Base-by-base conservation (phyloP, 768 basidiomycete genomes). In the Suillus subaureus region DNA sequence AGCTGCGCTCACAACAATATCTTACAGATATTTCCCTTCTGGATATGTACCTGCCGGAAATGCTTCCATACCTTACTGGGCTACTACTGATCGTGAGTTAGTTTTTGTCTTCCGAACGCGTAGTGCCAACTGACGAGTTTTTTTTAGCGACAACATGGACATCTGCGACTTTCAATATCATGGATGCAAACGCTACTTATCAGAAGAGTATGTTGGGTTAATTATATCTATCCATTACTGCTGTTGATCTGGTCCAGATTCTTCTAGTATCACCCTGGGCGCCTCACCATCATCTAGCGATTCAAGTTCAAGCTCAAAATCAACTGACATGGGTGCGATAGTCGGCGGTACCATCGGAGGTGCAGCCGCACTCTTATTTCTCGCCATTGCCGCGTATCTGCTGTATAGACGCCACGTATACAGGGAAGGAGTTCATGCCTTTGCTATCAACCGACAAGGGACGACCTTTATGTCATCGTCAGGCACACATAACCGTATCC, bases 51-150 rank as follows among this genome's bases (percentile, higher is more conserved):
- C 83, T 9, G 71, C 76, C 1, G 56, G 67, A 7, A 74, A 71
- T 28, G 71, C 71, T 15, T 74, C 75, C 0, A 81, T 87, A 56
- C 86, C 86, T 31, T 77, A 67, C 61, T 87, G 84, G 80, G 84
- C 86, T 15, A 72, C 64, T 1, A 73, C 52, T n/a, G 47, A 85
- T 71, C 85, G 86, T 87, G 72, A 67, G 84, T 75, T 7, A 31
- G 43, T 8, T 21, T n/a, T 49, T 33, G 8, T 18, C 6, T 18
- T 35, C 39, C 39, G 13, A 28, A 28, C 18, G 0, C 31, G 40
- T 63, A 37, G 0, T 39, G 63, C 31, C 64, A 26, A 28, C 16
- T 26, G 11, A 58, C 23, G 11, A 40, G n/a, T 56, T 15, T 43
- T n/a, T 13, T 55, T 31, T 21, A 85, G 84, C 84, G 4, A 66